phyloP scores from a whole-genome alignment of 1,284 basidiomycete species.

The Cutaneotrichosporon dermatis region DNA sequence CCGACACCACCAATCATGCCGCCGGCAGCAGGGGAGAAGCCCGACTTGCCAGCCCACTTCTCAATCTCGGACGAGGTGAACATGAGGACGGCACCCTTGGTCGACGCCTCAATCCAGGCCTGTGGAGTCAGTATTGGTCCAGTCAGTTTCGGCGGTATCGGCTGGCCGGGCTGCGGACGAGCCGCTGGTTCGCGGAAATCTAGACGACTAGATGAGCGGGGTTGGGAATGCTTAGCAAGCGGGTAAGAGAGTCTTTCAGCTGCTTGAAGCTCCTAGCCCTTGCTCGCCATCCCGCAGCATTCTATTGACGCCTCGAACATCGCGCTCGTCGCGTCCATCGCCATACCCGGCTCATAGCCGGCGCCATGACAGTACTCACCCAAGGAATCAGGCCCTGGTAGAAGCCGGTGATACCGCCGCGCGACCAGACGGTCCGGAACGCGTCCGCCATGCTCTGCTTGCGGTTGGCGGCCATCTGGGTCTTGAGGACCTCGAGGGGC shows the following conservation, averaged over 20 bases:
- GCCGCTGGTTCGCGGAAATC: too few relatives aligned
- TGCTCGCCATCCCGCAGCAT: too few relatives aligned
- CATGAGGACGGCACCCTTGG: constrained; percentile 92
- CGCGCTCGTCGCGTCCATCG: too few relatives aligned
- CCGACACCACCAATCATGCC: constrained; percentile 96
- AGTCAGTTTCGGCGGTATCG: too few relatives aligned
- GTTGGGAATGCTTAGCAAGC: too few relatives aligned
- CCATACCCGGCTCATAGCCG: too few relatives aligned
- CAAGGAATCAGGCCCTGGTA: constrained; percentile 99
- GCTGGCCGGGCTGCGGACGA: too few relatives aligned
- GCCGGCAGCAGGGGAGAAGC: constrained; percentile 72
- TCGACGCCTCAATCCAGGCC: constrained; percentile 99
- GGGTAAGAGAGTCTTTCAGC: too few relatives aligned
- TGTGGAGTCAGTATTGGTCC: constrained; percentile 37
- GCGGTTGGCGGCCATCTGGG: constrained; percentile 95
- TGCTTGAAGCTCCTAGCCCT: too few relatives aligned
- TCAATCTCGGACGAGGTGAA: constrained; percentile 96
- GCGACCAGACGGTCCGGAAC: constrained; percentile 77
- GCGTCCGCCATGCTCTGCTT: constrained; percentile 86
- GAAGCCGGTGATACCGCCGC: constrained; percentile 85
- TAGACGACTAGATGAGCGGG: too few relatives aligned
- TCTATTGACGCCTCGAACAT: too few relatives aligned
- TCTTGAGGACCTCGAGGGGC: constrained; percentile 97
- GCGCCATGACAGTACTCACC: constrained; percentile 56
- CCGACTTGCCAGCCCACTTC: constrained; percentile 58